Percentiles rank a stretch among this genome's conserved stretches.
These are phyloP conservation scores for Pythium brassicae DNA, from an alignment of 352 stramenopile genomes.

Conservation along the genomic window DNA sequence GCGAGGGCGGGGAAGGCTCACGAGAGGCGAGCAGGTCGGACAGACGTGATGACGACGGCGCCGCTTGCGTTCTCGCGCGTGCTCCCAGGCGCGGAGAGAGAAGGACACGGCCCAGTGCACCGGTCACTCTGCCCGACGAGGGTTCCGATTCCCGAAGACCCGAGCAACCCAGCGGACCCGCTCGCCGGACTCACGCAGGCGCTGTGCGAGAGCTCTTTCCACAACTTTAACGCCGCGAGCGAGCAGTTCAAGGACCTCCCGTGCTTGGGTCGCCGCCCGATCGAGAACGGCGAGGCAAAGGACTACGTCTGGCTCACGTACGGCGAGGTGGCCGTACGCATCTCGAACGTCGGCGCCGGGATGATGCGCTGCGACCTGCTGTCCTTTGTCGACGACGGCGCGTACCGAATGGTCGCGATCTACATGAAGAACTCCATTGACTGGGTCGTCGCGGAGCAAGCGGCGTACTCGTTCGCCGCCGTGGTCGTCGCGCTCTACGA, in stretches of 20 bases:
- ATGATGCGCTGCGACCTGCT: conserved; percentile 46
- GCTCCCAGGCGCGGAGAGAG: conserved; percentile 36
- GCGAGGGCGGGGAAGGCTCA: no score
- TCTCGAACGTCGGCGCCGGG: conserved; percentile 31
- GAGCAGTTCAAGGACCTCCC: conserved; percentile 21
- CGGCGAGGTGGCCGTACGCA: conserved; percentile 24
- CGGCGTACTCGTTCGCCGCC: conserved; percentile 37
- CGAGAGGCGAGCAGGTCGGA: no score
- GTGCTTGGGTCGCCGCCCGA: conserved; percentile 37
- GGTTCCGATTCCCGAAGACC: conserved; percentile 27
- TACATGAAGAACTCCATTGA: conserved; percentile 97
- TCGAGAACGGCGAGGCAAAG: conserved; percentile 25
- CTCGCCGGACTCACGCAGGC: conserved; percentile 37
- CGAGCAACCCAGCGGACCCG: conserved; percentile 25
- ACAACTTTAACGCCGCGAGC: conserved; percentile 36
- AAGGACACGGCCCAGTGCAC: conserved; percentile 38
- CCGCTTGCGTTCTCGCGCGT: conserved; percentile 42
- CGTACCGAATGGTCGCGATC: conserved; percentile 82
- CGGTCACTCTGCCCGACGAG: conserved; percentile 24
- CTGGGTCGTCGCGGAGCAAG: conserved; percentile 93
- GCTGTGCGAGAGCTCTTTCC: conserved; percentile 36
- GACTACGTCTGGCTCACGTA: conserved; percentile 63
- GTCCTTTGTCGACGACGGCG: conserved; percentile 25
- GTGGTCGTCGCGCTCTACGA: conserved; percentile 73
- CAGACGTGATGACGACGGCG: conserved; percentile 22